A percentile compares a stretch with the other conserved stretches of the same genome.
Conservation (phyloP, 2,329 filamentous ascomycete species). For the Cryphonectria carpinicola region DNA sequence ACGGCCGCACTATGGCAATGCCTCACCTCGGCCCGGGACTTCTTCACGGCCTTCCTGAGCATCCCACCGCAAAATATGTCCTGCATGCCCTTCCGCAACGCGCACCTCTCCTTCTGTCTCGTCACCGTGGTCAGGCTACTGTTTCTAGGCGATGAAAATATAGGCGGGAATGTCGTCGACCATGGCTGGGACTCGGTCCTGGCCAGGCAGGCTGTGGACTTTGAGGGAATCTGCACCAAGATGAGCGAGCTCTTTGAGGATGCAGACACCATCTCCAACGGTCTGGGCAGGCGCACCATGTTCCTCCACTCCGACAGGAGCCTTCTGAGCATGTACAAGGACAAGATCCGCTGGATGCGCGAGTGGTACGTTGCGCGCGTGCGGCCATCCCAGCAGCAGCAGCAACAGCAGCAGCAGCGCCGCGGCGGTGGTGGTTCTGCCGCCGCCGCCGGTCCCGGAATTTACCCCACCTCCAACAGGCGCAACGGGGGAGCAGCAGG, state of each 20-base stretch:
- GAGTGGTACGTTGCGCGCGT: conserved; percentile 41
- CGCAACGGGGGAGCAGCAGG: background rate
- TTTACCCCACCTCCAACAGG: background rate
- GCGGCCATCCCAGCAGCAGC: background rate
- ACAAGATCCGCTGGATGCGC: conserved; percentile 45
- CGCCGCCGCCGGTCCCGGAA: background rate
- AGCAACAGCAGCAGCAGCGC: conserved; percentile 2
- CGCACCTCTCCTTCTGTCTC: conserved; percentile 40
- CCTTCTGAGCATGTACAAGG: conserved; percentile 38
- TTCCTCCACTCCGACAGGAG: conserved; percentile 37
- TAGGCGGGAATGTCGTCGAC: conserved; percentile 20
- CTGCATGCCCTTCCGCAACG: conserved; percentile 38
- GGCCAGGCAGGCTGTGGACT: conserved; percentile 41
- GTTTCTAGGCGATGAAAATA: conserved; percentile 35
- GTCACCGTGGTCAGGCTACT: conserved; percentile 43
- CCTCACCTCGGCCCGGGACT: conserved; percentile 36
- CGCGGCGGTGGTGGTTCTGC: background rate
- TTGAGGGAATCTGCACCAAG: conserved; percentile 35
- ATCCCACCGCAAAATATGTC: conserved; percentile 36
- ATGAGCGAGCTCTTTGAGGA: conserved; percentile 40
- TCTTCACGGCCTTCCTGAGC: conserved; percentile 35
- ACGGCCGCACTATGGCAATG: conserved; percentile 44
- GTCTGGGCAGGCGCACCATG: conserved; percentile 28
- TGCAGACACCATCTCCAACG: conserved; percentile 33
- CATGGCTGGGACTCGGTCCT: conserved; percentile 43